These are phyloP conservation scores for Pleurotus ostreatus DNA, from an alignment of 768 basidiomycete species.

Conservation along the genomic window DNA sequence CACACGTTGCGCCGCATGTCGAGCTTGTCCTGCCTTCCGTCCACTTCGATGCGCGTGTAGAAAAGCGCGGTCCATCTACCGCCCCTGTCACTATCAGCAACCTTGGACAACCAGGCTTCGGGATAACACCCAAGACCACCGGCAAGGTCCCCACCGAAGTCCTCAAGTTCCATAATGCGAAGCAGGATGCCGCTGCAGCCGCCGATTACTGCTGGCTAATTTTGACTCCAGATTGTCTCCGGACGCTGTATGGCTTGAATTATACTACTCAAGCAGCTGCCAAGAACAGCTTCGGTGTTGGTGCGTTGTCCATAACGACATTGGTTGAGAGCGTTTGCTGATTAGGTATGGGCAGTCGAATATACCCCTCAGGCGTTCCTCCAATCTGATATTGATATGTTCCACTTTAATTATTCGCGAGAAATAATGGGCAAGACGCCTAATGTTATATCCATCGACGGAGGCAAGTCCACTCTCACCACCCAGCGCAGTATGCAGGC, in stretches of 20 bases:
- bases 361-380: constrained; percentile 46
- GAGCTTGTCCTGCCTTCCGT: constrained; percentile 34
- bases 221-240: constrained; percentile 34
- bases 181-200: neutral
- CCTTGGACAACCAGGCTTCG: constrained; percentile 21
- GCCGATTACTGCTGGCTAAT: constrained; percentile 22
- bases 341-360: constrained; percentile 32
- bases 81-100: constrained; percentile 8
- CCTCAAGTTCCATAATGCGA: constrained; percentile 13
- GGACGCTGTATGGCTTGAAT: constrained; percentile 32
- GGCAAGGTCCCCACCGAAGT: constrained; percentile 15
- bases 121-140: constrained; percentile 20
- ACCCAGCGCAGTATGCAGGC: neutral
- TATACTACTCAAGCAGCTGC: constrained; percentile 23
- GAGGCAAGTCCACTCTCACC: constrained; percentile 15
- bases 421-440: constrained; percentile 29
- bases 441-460: constrained; percentile 27
- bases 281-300: constrained; percentile 35
- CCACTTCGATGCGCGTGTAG: constrained; percentile 29
- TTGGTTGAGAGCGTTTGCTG: neutral
- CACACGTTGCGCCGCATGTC: constrained; percentile 31
- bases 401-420: constrained; percentile 30
- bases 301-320: constrained; percentile 14
- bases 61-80: constrained; percentile 16
- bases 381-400: constrained; percentile 42